Base-by-base conservation (phyloP, 2,329 filamentous ascomycete genomes). In the Stemphylium lycopersici region DNA sequence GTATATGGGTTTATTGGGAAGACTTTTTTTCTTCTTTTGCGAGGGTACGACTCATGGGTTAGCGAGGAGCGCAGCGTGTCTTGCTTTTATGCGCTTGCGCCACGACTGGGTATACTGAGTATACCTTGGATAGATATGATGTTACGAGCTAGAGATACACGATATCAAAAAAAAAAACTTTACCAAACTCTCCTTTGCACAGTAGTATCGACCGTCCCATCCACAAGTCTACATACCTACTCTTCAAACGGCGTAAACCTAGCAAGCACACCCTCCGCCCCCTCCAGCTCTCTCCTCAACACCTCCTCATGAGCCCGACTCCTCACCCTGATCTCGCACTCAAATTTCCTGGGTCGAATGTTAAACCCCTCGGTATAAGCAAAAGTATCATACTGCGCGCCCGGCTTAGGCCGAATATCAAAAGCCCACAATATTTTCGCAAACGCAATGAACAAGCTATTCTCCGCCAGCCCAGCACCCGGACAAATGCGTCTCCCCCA, bases 291-390 rank as follows among this genome's bases (percentile, higher is more conserved):
- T n/a, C 52, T 48, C 45, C 63, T 48, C 51, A 77, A 44, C 4
- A 76, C 67, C 44, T 54, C 38, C 50, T 55, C 58, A 54, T 72
- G 69, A 50, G 34, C 49, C 55, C 68, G 63, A 59, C 72, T 76
- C 41, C 75, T 61, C 2, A 74, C 55, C 13, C 20, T 62, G 4
- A 77, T 71, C 4, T 66, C 58, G 42, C 74, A 76, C 50, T 68
- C 63, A 47, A 77, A 76, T 42, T 62, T 66, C 61, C 61, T 56
- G 13, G 75, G 75, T 33, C 75, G 56, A 18, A 77, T 76, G 46
- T 77, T 77, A 48, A 77, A 77, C 2, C 74, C 75, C 16, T 78
- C 74, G 2, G 74, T 78, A 45, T 77, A 78, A 12, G 67, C 71
- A 56, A 77, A 75, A 11, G 67, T 74, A 47, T 77, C 74, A 49